phyloP scores from a whole-genome alignment of 192 early-diverging fungal genomes.

The Mortierella alpina region DNA sequence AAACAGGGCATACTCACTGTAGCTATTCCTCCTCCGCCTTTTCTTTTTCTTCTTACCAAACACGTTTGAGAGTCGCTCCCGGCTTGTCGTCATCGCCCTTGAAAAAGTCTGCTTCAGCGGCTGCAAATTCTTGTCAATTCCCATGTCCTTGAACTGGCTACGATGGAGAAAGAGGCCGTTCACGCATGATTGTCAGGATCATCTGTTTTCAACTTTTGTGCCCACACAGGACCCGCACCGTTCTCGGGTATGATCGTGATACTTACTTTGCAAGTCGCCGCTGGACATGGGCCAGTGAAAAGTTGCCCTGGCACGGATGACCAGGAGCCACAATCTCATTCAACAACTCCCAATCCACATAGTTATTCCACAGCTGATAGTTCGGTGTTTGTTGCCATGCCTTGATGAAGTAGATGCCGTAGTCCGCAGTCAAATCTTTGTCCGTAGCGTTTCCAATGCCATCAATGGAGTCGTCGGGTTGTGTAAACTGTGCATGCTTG shows the following conservation, averaged over 20 bases:
- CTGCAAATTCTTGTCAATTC: slow-evolving; percentile 59
- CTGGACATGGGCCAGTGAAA: slow-evolving; percentile 61
- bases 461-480: slow-evolving; percentile 39
- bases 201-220: too few species aligned
- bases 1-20: too few species aligned
- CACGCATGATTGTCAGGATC: background rate
- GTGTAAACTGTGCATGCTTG: slow-evolving; percentile 63
- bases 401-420: slow-evolving; percentile 69
- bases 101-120: slow-evolving; percentile 60
- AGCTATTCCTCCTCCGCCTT: too few species aligned
- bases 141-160: slow-evolving; percentile 63
- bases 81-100: slow-evolving; percentile 62
- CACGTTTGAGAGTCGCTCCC: slow-evolving; percentile 52
- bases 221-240: too few species aligned
- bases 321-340: slow-evolving; percentile 67
- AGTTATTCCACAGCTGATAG: slow-evolving; percentile 74
- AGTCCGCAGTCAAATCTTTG: slow-evolving; percentile 71
- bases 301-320: slow-evolving; percentile 63
- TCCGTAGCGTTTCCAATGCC: slow-evolving; percentile 45
- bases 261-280: slow-evolving; percentile 65
- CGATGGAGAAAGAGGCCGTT: background rate
- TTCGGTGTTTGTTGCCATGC: slow-evolving; percentile 76
- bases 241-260: background rate
- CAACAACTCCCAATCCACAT: slow-evolving; percentile 66
- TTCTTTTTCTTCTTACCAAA: slow-evolving; percentile 31